These are phyloP conservation scores for Bonia amplexicaulis DNA, from an alignment of 176 grass and related monocot genomes.

Conservation along the genomic window DNA sequence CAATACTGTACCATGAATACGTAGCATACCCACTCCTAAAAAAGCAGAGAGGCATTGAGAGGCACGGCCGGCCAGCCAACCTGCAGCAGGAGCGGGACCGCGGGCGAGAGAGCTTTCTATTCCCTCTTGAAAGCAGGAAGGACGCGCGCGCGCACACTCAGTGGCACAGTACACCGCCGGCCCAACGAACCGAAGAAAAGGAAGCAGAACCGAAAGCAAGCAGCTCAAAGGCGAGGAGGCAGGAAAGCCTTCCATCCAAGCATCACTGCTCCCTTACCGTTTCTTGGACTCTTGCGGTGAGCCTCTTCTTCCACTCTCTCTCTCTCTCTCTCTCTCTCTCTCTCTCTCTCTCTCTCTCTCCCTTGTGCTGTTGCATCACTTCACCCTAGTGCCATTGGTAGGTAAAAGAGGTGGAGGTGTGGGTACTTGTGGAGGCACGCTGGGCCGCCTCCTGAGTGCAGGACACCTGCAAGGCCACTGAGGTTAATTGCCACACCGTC, in stretches of 20 bases:
- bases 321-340: not conserved
- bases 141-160: not conserved
- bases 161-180: not conserved
- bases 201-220: conserved; percentile 12
- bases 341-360: not conserved
- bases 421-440: conserved; percentile 54
- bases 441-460: conserved; percentile 33
- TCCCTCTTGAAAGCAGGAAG: conserved; percentile 20
- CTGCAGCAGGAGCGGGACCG: conserved; percentile 5
- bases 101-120: conserved; percentile 38
- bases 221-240: conserved; percentile 30
- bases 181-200: conserved; percentile 19
- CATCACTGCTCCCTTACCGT: conserved; percentile 19
- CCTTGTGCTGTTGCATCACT: conserved; percentile 27
- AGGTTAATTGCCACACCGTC: conserved; percentile 26
- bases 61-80: not conserved
- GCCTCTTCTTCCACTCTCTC: conserved; percentile 6
- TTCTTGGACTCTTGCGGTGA: conserved; percentile 46
- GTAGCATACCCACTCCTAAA: not conserved
- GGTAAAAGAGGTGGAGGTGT: not conserved
- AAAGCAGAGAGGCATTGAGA: not conserved
- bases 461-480: conserved; percentile 47
- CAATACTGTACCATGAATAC: conserved; percentile 27
- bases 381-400: conserved; percentile 13
- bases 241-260: conserved; percentile 34